phyloP scores from a whole-genome alignment of 2,329 filamentous ascomycete species.

The Paracorniculantispora psalliotae region DNA sequence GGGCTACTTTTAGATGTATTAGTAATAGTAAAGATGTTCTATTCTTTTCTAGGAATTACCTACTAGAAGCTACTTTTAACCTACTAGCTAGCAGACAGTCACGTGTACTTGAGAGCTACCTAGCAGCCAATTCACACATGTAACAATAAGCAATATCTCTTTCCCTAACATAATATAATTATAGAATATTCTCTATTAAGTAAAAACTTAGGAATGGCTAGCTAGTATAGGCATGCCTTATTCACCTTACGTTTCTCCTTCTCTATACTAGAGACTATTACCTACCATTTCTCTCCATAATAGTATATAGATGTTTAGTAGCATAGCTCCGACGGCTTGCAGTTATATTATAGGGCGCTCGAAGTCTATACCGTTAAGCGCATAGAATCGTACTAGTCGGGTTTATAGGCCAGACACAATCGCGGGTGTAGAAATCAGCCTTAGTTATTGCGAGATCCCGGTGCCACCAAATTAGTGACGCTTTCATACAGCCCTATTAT shows the following conservation, averaged over 20 bases:
- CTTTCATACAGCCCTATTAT: neutral
- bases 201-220: neutral
- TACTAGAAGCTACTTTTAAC: too few relatives aligned
- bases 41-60: too few relatives aligned
- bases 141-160: too few relatives aligned
- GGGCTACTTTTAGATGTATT: too few relatives aligned
- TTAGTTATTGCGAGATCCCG: neutral
- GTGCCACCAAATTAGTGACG: neutral
- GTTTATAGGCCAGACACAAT: neutral
- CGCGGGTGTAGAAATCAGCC: neutral
- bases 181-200: neutral
- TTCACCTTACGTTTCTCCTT: neutral
- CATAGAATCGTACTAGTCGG: neutral
- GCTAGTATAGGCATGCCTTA: neutral
- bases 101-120: too few relatives aligned
- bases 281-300: neutral
- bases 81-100: too few relatives aligned
- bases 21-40: too few relatives aligned
- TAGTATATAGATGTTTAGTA: neutral
- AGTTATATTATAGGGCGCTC: neutral
- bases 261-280: neutral
- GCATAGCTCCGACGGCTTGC: neutral
- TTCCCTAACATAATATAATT: too few relatives aligned
- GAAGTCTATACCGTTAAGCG: neutral
- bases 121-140: too few relatives aligned